Evolutionary conservation across 805 yeast genomes (phyloP).

Genomic region (Priceomyces castillae): DNA sequence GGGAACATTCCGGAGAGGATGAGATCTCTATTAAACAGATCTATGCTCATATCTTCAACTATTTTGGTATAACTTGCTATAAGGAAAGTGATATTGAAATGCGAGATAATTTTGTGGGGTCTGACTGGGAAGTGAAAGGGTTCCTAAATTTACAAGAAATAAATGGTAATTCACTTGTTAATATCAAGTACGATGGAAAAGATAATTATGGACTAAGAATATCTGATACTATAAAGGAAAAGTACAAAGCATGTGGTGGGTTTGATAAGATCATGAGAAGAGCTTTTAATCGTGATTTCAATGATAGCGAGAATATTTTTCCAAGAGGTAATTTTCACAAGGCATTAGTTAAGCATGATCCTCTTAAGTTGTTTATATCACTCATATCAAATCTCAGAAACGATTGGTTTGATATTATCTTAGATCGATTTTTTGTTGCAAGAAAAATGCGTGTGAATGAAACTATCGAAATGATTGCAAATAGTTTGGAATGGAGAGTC

Average conservation of each 20-base stretch:
- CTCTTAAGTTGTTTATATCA: not conserved
- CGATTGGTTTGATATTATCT: not conserved
- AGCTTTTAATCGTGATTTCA: not conserved
- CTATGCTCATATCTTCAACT: constrained; percentile 3
- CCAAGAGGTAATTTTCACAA: not conserved
- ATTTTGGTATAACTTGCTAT: constrained; percentile 15
- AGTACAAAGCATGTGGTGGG: constrained; percentile 3
- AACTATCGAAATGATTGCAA: not conserved
- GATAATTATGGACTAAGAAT: constrained; percentile 1
- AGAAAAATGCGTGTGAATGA: not conserved
- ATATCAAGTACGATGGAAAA: not conserved
- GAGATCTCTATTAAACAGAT: constrained; percentile 3
- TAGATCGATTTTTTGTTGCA: constrained; percentile 3
- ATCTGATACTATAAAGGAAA: constrained; percentile 6
- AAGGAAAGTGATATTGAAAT: constrained; percentile 18
- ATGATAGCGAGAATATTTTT: not conserved
- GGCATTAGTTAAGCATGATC: not conserved
- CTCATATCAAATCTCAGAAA: constrained; percentile 2
- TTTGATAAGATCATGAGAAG: not conserved
- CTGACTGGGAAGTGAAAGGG: constrained; percentile 10
- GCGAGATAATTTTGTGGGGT: constrained; percentile 22
- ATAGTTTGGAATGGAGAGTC: constrained; percentile 51
- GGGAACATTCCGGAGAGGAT: constrained; percentile 13
- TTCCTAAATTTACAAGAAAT: not conserved
- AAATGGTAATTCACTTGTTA: not conserved